Base-by-base conservation (phyloP, 441 rosid genomes). In the Aquilaria agallochum region DNA sequence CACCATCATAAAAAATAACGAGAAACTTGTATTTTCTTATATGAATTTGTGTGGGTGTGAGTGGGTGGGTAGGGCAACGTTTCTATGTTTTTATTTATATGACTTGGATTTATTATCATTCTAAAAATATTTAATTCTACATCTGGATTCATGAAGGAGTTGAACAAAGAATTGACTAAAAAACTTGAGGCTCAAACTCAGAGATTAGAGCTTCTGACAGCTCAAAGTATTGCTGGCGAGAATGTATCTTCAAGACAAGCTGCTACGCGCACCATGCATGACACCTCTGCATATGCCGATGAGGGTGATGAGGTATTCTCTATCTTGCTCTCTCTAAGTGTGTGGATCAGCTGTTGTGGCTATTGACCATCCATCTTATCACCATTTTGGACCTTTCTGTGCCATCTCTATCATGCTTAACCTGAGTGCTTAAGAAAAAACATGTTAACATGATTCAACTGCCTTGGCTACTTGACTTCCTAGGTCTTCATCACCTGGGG, bases 281-380 rank as follows among this genome's bases (percentile, higher is more conserved):
- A 92, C 65, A 74, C 68, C 65, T 52, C 77, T 78, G 74, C 89
- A 45, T 90, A 82, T 75, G 98, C 96, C 27, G 99, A 92, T 70
- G 99, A 95, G 78, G 99, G 99, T 46, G 99, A 95, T 52, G 99
- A 95, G 99, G 99, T 92, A 75, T 52, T 71, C 14, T 53, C 20
- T 58, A 20, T 20, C 55, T 64, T 62, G 59, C 53, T 47, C 53
- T 56, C 65, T 46, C 11, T 9, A 8, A 30, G 9, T 49, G 13
- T 63, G 9, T 31, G 20, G 62, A 31, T 58, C 44, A 49, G 33
- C 56, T 55, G 9, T 1, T 46, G 40, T 11, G 47, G 14, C 48
- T 31, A 27, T 2, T 58, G 40, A 49, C n/a, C 13, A 46, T 31
- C 27, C 33, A 20, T 14, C 10, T 3, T 31, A 10, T 0, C 34